Conservation (phyloP, 345 rosid species). For the Ceriops tagal region DNA sequence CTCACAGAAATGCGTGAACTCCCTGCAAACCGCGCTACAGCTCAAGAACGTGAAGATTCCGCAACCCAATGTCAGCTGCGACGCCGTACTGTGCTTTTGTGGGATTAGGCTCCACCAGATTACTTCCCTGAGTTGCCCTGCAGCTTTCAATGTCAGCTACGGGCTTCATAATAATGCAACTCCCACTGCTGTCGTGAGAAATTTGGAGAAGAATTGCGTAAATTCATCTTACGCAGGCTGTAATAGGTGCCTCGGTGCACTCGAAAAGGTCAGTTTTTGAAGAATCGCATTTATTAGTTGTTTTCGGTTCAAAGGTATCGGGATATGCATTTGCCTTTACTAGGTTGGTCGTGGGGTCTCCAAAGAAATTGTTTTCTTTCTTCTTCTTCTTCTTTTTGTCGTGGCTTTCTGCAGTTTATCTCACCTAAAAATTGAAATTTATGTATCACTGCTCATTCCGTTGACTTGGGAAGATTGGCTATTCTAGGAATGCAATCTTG, state of each 20-base stretch:
- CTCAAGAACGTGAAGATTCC: conserved; percentile 75
- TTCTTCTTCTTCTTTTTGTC: no score
- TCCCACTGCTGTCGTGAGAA: conserved; percentile 82
- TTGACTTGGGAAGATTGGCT: no score
- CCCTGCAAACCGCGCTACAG: conserved; percentile 70
- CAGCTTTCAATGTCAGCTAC: conserved; percentile 72
- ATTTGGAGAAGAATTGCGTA: conserved; percentile 80
- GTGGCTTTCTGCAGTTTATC: no score
- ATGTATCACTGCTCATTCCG: no score
- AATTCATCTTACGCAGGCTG: conserved; percentile 92
- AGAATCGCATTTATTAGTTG: neutral
- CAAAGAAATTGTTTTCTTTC: no score
- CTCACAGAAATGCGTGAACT: conserved; percentile 93
- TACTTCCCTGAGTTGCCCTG: conserved; percentile 89
- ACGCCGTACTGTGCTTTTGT: conserved; percentile 82
- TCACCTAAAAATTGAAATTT: no score
- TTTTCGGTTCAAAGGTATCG: conserved; percentile 8
- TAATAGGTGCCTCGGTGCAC: conserved; percentile 90
- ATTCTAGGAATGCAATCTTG: no score
- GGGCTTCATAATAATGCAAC: conserved; percentile 67
- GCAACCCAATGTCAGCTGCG: conserved; percentile 84
- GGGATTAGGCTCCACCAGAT: conserved; percentile 96
- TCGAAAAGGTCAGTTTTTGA: conserved; percentile 62
- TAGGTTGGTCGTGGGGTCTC: neutral
- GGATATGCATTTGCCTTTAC: conserved; percentile 19